Conservation (phyloP, 345 rosid species). For the Brassica cretica region DNA sequence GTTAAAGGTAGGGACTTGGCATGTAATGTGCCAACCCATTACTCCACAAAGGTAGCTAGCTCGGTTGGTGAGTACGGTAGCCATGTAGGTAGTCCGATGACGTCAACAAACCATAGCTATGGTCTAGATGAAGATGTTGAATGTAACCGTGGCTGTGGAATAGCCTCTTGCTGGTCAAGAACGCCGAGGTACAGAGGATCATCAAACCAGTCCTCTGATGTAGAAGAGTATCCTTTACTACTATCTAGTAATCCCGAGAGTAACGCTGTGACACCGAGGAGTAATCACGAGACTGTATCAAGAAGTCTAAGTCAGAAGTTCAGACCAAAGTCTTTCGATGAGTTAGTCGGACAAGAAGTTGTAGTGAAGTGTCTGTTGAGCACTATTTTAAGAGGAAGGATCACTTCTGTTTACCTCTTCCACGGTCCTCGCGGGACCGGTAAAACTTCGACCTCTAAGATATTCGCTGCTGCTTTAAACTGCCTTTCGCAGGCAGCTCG, state of each 20-base stretch:
- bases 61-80: constrained; percentile 60
- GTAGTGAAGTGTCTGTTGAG: constrained; percentile 76
- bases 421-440: constrained; percentile 97
- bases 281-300: constrained; percentile 46
- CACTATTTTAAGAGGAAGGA: constrained; percentile 74
- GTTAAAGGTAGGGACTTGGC: neutral
- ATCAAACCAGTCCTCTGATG: constrained; percentile 60
- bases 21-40: neutral
- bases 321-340: constrained; percentile 73
- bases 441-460: constrained; percentile 83
- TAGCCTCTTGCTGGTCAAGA: constrained; percentile 86
- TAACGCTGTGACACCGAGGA: constrained; percentile 23
- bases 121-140: constrained; percentile 55
- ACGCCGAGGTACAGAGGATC: constrained; percentile 64
- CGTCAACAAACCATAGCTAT: constrained; percentile 49
- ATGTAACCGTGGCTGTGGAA: constrained; percentile 60
- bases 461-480: constrained; percentile 89
- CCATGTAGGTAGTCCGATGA: constrained; percentile 53
- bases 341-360: constrained; percentile 87
- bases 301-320: constrained; percentile 79
- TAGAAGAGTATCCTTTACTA: constrained; percentile 65
- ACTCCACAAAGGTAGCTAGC: constrained; percentile 14
- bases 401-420: constrained; percentile 77
- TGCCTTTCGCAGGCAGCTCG: constrained; percentile 70
- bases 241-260: constrained; percentile 46